Conservation (phyloP, 2,329 filamentous ascomycete genomes). For the Botrytis fragariae region DNA sequence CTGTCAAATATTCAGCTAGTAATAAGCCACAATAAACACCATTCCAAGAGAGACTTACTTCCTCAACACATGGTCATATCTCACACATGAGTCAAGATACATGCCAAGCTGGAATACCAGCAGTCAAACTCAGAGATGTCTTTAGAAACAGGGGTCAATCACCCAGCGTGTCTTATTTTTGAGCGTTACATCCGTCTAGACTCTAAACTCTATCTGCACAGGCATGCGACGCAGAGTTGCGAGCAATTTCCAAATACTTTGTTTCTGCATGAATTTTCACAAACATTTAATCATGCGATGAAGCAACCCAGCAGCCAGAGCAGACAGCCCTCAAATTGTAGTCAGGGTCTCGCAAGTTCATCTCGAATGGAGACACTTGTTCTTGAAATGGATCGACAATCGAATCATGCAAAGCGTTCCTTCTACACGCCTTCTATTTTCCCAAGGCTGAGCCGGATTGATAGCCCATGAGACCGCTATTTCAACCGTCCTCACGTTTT, state of each 20-base stretch:
- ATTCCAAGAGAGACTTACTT: not conserved
- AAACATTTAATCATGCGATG: conserved; percentile 4
- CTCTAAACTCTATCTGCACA: not conserved
- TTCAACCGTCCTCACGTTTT: conserved; percentile 9
- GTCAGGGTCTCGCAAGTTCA: conserved; percentile 8
- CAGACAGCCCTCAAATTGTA: not conserved
- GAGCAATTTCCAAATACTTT: not conserved
- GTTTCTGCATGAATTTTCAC: conserved; percentile 4
- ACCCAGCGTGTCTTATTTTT: not conserved
- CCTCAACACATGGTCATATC: not conserved
- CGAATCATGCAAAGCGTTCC: conserved; percentile 11
- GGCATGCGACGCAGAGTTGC: conserved; percentile 3
- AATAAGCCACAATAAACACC: not conserved
- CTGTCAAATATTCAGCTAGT: conserved; percentile 10
- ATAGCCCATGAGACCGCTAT: not conserved
- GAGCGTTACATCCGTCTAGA: conserved; percentile 5
- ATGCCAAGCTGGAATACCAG: not conserved
- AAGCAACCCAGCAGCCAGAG: not conserved
- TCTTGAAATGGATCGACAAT: conserved; percentile 2
- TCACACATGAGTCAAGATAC: conserved; percentile 9
- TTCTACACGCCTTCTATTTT: not conserved
- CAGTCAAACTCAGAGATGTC: not conserved
- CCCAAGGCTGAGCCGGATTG: not conserved
- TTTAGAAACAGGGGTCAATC: not conserved
- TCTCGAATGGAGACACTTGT: not conserved